Conservation (phyloP, 208 protist genomes). For the Leptomonas pyrrhocoris region DNA sequence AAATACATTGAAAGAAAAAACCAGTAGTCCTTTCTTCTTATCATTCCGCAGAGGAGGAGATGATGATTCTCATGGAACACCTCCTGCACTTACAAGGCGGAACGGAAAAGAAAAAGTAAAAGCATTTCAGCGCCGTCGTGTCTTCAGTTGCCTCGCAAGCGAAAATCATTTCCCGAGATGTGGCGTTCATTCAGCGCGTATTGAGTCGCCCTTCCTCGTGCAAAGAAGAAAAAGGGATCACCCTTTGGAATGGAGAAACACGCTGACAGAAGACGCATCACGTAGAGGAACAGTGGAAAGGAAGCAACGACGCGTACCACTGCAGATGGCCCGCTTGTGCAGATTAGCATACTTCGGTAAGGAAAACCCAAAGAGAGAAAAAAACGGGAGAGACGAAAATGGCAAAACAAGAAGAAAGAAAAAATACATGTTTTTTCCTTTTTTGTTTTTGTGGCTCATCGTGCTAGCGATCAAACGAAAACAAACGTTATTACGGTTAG, state of each 20-base stretch:
- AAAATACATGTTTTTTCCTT: not conserved
- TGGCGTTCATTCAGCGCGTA: too few relatives aligned
- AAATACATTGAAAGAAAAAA: conserved; percentile 4
- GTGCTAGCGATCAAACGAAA: conserved; percentile 6
- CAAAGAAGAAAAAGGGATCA: too few relatives aligned
- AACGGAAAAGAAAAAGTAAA: conserved; percentile 2
- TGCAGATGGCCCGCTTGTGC: not conserved
- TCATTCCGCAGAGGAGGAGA: not conserved
- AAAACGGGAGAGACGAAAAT: not conserved
- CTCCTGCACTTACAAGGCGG: conserved; percentile 1
- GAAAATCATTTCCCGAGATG: too few relatives aligned
- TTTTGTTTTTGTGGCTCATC: not conserved
- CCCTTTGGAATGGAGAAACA: too few relatives aligned
- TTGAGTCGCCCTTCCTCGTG: too few relatives aligned
- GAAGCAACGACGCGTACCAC: not conserved
- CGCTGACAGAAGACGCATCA: too few relatives aligned
- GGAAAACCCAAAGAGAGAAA: not conserved
- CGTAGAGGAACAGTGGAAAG: too few relatives aligned
- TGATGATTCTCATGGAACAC: conserved; percentile 12
- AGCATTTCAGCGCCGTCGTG: not conserved
- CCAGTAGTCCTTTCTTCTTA: conserved; percentile 3
- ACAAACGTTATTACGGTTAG: not conserved
- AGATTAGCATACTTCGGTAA: not conserved
- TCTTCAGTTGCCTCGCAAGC: not conserved
- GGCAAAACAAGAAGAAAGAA: not conserved